These are phyloP conservation scores for Pseudocercospora fijiensis DNA, from an alignment of 2,329 filamentous ascomycete species.

Conservation along the genomic window DNA sequence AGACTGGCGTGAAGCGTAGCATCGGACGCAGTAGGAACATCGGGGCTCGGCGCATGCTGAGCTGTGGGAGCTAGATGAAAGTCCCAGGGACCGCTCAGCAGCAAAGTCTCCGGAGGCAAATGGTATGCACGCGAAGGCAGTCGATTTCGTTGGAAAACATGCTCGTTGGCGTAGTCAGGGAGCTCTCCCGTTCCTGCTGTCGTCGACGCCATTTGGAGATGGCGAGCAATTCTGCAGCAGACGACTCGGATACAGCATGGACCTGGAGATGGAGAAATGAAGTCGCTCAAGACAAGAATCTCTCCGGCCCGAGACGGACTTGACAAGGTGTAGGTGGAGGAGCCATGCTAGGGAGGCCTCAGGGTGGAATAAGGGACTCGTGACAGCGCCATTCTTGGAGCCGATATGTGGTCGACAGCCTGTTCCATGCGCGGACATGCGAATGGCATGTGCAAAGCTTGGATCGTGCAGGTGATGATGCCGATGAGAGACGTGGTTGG, in stretches of 20 bases:
- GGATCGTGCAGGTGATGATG: not conserved
- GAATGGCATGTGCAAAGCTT: not conserved
- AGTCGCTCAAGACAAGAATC: not conserved
- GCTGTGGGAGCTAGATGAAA: constrained; percentile 21
- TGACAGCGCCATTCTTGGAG: constrained; percentile 4
- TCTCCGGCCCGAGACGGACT: constrained; percentile 4
- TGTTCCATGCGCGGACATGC: not conserved
- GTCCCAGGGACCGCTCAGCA: constrained; percentile 22
- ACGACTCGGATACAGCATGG: not conserved
- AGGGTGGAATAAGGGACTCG: not conserved
- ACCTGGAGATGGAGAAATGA: not conserved
- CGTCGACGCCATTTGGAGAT: not conserved
- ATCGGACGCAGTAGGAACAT: not conserved
- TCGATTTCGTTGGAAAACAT: constrained; percentile 21
- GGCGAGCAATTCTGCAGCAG: not conserved
- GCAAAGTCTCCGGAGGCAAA: constrained; percentile 14
- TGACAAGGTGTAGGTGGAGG: constrained; percentile 3
- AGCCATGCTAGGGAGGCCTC: not conserved
- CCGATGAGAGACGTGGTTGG: not conserved
- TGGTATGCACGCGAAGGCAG: constrained; percentile 20
- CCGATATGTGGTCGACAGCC: not conserved
- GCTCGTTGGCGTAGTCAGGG: constrained; percentile 21
- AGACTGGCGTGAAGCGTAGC: not conserved
- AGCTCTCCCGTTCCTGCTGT: not conserved
- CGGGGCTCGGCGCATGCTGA: constrained; percentile 16